Conservation (phyloP, 2,329 filamentous ascomycete genomes). For the Exophiala sideris region DNA sequence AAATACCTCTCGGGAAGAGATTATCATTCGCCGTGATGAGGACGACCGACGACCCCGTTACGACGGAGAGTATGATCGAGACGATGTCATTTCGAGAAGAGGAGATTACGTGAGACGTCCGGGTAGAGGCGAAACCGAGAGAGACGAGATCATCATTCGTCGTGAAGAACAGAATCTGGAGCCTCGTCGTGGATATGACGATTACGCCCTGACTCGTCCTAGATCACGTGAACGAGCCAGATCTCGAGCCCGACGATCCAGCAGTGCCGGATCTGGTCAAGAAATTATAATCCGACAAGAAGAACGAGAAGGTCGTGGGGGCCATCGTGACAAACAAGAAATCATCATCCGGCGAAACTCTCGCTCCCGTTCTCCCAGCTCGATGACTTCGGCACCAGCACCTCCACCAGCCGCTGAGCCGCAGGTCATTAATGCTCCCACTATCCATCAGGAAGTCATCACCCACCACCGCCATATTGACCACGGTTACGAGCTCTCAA, state of each 20-base stretch:
- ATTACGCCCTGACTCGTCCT: slow-evolving; percentile 28
- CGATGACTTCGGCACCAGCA: slow-evolving; percentile 41
- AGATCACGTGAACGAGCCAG: slow-evolving; percentile 29
- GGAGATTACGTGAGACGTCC: slow-evolving; percentile 30
- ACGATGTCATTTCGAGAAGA: slow-evolving; percentile 14
- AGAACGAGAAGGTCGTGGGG: slow-evolving; percentile 33
- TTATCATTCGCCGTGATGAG: slow-evolving; percentile 42
- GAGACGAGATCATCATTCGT: slow-evolving; percentile 36
- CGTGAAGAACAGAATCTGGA: slow-evolving; percentile 35
- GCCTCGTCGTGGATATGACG: slow-evolving; percentile 19
- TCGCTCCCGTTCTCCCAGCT: slow-evolving; percentile 26
- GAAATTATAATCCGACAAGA: slow-evolving; percentile 42
- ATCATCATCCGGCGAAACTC: slow-evolving; percentile 40
- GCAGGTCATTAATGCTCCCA: slow-evolving; percentile 68
- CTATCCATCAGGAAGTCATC: slow-evolving; percentile 83
- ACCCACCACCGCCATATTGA: slow-evolving; percentile 85
- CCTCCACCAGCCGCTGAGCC: slow-evolving; percentile 53
- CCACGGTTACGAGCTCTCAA: slow-evolving; percentile 58
- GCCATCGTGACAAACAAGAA: slow-evolving; percentile 29
- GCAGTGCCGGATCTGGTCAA: slow-evolving; percentile 30
- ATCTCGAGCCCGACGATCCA: slow-evolving; percentile 28
- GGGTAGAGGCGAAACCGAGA: slow-evolving; percentile 16
- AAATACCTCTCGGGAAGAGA: slow-evolving; percentile 41
- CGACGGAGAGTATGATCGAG: slow-evolving; percentile 8
- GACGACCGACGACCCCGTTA: slow-evolving; percentile 22